phyloP scores from a whole-genome alignment of 225 moss, liverwort and hornwort species.

The Polytrichum commune region DNA sequence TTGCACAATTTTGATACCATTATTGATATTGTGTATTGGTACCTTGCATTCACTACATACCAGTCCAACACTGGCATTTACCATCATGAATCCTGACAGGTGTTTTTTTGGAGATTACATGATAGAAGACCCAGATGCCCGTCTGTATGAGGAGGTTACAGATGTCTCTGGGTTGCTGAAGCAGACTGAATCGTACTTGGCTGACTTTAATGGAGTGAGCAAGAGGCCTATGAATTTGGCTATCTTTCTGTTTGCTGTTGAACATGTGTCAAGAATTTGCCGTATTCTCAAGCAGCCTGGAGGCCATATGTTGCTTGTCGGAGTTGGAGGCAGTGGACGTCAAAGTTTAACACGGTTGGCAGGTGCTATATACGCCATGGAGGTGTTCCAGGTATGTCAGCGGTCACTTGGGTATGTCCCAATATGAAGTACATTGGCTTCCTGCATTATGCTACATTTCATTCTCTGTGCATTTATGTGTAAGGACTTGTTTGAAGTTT shows the following conservation, averaged over 20 bases:
- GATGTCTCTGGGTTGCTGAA: slow-evolving; percentile 45
- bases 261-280: slow-evolving; percentile 88
- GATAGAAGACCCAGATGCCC: slow-evolving; percentile 83
- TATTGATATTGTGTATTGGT: no score
- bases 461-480: no score
- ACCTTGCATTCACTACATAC: no score
- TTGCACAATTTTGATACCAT: no score
- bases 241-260: slow-evolving; percentile 82
- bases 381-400: slow-evolving; percentile 76
- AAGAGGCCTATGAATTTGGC: slow-evolving; percentile 92
- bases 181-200: slow-evolving; percentile 65
- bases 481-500: no score
- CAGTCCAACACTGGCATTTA: no score
- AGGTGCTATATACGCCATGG: slow-evolving; percentile 80
- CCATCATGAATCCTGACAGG: slow-evolving; percentile 14
- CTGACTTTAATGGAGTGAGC: slow-evolving; percentile 87
- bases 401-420: neutral
- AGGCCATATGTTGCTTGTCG: slow-evolving; percentile 88
- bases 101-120: slow-evolving; percentile 83
- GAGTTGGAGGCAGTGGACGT: slow-evolving; percentile 92
- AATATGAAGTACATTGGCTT: no score
- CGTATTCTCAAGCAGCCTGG: slow-evolving; percentile 83
- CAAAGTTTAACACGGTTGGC: slow-evolving; percentile 82
- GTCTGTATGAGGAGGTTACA: slow-evolving; percentile 74
- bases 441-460: no score